These are phyloP conservation scores for Cyberlindnera amylophila DNA, from an alignment of 805 yeast species.

Conservation along the genomic window DNA sequence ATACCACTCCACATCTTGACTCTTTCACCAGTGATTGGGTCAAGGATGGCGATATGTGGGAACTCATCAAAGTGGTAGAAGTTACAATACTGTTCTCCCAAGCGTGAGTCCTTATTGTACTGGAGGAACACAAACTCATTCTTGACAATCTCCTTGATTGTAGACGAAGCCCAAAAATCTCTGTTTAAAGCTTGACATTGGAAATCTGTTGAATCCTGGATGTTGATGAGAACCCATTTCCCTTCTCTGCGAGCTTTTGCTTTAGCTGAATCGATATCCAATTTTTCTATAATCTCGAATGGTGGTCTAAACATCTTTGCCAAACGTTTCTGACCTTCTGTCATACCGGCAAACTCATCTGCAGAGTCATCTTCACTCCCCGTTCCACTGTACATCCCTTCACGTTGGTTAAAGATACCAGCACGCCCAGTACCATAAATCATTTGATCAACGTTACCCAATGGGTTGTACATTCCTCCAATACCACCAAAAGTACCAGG, in stretches of 20 bases:
- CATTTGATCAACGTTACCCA: slow-evolving; percentile 7
- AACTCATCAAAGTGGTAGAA: slow-evolving; percentile 66
- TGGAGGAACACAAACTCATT: slow-evolving; percentile 81
- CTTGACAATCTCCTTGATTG: slow-evolving; percentile 59
- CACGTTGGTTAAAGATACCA: slow-evolving; percentile 34
- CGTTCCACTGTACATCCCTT: slow-evolving; percentile 11
- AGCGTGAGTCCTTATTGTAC: slow-evolving; percentile 72
- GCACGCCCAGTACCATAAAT: slow-evolving; percentile 34
- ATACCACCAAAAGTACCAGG: slow-evolving; percentile 36
- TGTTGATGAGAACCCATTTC: slow-evolving; percentile 84
- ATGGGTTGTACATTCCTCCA: slow-evolving; percentile 30
- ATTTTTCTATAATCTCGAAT: slow-evolving; percentile 73
- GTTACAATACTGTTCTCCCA: slow-evolving; percentile 66
- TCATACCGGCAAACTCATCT: slow-evolving; percentile 21
- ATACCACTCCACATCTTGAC: slow-evolving; percentile 71
- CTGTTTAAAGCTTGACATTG: slow-evolving; percentile 87
- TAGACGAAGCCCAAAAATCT: slow-evolving; percentile 81
- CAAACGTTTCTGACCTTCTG: slow-evolving; percentile 56
- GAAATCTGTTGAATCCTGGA: slow-evolving; percentile 83
- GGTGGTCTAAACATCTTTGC: slow-evolving; percentile 92
- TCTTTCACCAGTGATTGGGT: slow-evolving; percentile 94
- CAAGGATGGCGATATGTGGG: slow-evolving; percentile 91
- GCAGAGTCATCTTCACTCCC: slow-evolving; percentile 33
- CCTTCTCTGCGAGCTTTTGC: slow-evolving; percentile 53
- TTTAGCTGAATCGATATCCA: slow-evolving; percentile 72